Conservation (phyloP, 495 filamentous ascomycete genomes). For the Penicillium simplicissimum region DNA sequence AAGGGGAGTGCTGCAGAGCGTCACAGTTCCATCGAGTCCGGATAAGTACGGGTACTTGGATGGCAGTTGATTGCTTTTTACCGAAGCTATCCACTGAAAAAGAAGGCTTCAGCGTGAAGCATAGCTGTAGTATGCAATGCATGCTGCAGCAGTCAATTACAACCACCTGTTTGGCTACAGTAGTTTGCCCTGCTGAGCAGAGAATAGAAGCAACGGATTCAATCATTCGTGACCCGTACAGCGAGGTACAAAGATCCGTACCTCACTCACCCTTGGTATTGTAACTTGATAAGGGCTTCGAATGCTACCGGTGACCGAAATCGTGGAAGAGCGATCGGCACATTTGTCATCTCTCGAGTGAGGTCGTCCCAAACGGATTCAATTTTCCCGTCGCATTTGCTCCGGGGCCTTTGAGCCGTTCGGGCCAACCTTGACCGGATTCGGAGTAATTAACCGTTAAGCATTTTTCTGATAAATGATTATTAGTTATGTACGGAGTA, state of each 20-base stretch:
- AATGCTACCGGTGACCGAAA: conserved; percentile 36
- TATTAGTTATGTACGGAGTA: not conserved
- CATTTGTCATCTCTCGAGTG: conserved; percentile 42
- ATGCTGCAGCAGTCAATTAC: not conserved
- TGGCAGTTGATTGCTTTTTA: not conserved
- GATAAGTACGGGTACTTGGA: not conserved
- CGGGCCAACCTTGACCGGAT: conserved; percentile 29
- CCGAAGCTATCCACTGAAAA: not conserved
- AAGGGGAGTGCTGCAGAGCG: conserved; percentile 2
- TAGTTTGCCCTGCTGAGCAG: not conserved
- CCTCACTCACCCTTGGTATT: not conserved
- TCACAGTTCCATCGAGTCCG: conserved; percentile 10
- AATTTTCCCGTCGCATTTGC: conserved; percentile 37
- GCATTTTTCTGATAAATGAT: not conserved
- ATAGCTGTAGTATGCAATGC: not conserved
- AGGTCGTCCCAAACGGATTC: conserved; percentile 44
- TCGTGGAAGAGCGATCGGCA: conserved; percentile 44
- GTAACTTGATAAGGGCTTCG: conserved; percentile 19
- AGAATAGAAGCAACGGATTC: not conserved
- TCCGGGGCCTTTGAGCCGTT: conserved; percentile 2
- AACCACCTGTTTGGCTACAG: not conserved
- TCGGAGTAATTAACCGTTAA: conserved; percentile 28
- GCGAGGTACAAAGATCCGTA: not conserved
- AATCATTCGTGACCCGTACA: not conserved
- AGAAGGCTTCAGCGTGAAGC: not conserved